Conservation (phyloP, 1,284 basidiomycete genomes). For the Puccinia coronata region DNA sequence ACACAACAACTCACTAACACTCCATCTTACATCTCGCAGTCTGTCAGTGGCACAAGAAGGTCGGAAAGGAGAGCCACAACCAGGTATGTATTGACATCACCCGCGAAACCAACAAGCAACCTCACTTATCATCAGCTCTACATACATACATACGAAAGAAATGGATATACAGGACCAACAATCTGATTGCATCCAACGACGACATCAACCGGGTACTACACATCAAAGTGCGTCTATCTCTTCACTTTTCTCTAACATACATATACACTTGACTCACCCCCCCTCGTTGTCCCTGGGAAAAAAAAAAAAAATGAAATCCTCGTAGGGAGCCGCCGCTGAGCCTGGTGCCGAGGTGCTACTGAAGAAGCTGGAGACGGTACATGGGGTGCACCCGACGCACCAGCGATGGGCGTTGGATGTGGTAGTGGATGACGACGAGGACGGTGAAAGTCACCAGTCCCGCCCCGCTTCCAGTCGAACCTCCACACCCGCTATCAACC, state of each 20-base stretch:
- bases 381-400: slow-evolving; percentile 25
- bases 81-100: slow-evolving; percentile 9
- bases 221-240: slow-evolving; percentile 26
- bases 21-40: slow-evolving; percentile 13
- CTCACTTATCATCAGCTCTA: not conserved
- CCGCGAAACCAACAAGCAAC: not conserved
- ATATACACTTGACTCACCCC: too few species aligned
- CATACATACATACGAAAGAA: not conserved
- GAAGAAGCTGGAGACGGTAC: slow-evolving; percentile 31
- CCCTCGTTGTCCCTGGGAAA: too few species aligned
- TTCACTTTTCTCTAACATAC: not conserved
- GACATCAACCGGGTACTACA: slow-evolving; percentile 46
- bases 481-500: too few species aligned
- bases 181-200: slow-evolving; percentile 34
- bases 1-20: not conserved
- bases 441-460: slow-evolving; percentile 20
- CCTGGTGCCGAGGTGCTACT: slow-evolving; percentile 41
- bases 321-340: slow-evolving; percentile 7
- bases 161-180: slow-evolving; percentile 44
- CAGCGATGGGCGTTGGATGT: slow-evolving; percentile 40
- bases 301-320: not conserved
- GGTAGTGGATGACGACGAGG: too few species aligned
- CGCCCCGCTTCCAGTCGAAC: too few species aligned
- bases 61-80: slow-evolving; percentile 41
- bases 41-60: slow-evolving; percentile 48